Evolutionary conservation across 2,329 filamentous ascomycete species (phyloP).

Genomic region (Epichloe sp.): DNA sequence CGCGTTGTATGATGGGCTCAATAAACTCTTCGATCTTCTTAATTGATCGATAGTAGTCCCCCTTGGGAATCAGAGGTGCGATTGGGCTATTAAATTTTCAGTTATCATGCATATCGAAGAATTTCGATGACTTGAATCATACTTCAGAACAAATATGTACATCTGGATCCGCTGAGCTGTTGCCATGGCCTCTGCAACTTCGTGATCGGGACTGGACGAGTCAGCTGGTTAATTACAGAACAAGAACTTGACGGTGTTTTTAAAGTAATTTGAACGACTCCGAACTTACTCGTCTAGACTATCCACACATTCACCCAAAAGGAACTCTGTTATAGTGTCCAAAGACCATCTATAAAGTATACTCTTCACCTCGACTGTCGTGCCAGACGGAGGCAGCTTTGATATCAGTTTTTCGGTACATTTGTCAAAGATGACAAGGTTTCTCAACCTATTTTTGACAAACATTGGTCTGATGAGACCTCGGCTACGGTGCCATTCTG

Average conservation of each 20-base stretch:
- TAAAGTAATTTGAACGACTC: slow-evolving; percentile 14
- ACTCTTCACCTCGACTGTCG: slow-evolving; percentile 44
- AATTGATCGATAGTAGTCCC: slow-evolving; percentile 48
- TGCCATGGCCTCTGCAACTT: slow-evolving; percentile 57
- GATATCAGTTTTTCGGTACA: slow-evolving; percentile 45
- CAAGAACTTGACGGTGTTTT: slow-evolving; percentile 22
- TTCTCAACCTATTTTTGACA: slow-evolving; percentile 30
- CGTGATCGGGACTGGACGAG: slow-evolving; percentile 31
- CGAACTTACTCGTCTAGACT: slow-evolving; percentile 26
- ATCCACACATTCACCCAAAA: slow-evolving; percentile 47
- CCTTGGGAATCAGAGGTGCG: slow-evolving; percentile 42
- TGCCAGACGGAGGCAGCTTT: slow-evolving; percentile 41
- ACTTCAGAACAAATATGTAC: slow-evolving; percentile 38
- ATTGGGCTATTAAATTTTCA: slow-evolving; percentile 35
- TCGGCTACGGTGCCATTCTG: slow-evolving; percentile 39
- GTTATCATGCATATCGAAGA: not conserved
- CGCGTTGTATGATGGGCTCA: slow-evolving; percentile 52
- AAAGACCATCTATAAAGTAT: slow-evolving; percentile 54
- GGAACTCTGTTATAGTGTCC: slow-evolving; percentile 53
- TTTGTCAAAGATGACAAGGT: slow-evolving; percentile 44
- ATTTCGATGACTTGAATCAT: slow-evolving; percentile 7
- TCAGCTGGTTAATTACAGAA: slow-evolving; percentile 16
- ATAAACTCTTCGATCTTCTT: slow-evolving; percentile 56
- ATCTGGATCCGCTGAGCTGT: slow-evolving; percentile 57
- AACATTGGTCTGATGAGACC: slow-evolving; percentile 43